Base-by-base conservation (phyloP, 306 rosid genomes). In the Quillaja saponaria region DNA sequence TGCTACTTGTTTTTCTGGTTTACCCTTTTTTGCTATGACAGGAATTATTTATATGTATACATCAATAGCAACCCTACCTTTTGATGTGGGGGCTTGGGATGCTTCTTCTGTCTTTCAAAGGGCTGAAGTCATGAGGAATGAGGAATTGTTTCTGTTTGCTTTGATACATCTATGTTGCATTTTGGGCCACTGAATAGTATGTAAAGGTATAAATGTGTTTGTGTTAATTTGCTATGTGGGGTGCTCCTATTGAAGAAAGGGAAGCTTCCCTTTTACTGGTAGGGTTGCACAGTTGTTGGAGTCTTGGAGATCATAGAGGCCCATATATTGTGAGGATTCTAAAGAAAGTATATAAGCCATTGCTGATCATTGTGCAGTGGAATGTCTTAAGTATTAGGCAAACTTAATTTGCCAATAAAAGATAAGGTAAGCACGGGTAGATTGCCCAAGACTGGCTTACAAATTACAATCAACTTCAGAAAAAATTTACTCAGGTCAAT, bases 51-150 rank as follows among this genome's bases (percentile, higher is more conserved):
- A 51, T 47, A 76, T 37, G 57, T 58, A 64, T 35, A 66, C 66
- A 64, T 69, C 60, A 61, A 63, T 50, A 66, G 82, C 81, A 82
- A 69, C 76, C 81, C 81, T 77, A 49, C 62, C 82, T 78, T 72
- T 74, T 78, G 80, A 55, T 73, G n/a, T n/a, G 82, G 80, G 69
- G 31, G 82, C 74, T 77, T 81, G 87, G 84, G 88, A 81, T 81
- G 90, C 86, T 78, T 77, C 78, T 52, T 64, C 38, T 78, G 84
- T 71, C 66, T 77, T 72, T 77, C 67, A 78, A 84, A 82, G 74
- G 87, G 83, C 61, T 73, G 82, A 77, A 75, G 84, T 77, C 81
- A 72, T 62, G 63, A 72, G 77, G 77, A 83, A 75, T 80, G 77
- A 78, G 80, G 69, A 79, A 73, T 20, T 61, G 82, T 75, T 71